Conservation (phyloP, 2,329 filamentous ascomycete genomes). For the Myotisia sp. region DNA sequence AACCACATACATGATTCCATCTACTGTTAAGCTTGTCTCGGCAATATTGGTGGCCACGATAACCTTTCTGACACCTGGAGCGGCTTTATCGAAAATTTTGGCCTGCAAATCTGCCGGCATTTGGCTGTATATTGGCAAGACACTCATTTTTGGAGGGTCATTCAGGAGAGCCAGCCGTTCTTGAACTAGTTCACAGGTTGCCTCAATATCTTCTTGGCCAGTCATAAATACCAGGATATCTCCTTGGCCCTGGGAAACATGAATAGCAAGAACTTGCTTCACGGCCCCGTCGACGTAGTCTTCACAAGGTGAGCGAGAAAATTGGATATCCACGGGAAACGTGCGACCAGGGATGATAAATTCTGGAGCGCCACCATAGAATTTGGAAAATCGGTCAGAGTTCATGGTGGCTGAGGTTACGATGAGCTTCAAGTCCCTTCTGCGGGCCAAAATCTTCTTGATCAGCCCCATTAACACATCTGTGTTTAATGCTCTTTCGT, state of each 20-base stretch:
- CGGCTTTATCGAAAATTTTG: constrained; percentile 88
- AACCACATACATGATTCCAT: constrained; percentile 98
- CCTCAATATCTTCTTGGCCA: constrained; percentile 95
- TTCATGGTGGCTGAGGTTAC: constrained; percentile 99
- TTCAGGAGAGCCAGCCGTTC: constrained; percentile 80
- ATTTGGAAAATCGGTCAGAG: constrained; percentile 84
- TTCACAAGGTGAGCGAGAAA: constrained; percentile 83
- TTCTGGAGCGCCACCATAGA: constrained; percentile 90
- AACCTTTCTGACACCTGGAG: constrained; percentile 84
- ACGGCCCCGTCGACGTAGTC: constrained; percentile 97
- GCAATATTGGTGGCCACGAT: constrained; percentile 98
- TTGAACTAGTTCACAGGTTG: constrained; percentile 82
- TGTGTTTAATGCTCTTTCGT: constrained; percentile 90
- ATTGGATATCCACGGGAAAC: constrained; percentile 94
- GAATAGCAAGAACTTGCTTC: constrained; percentile 87
- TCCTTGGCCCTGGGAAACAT: constrained; percentile 82
- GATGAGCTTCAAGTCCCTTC: constrained; percentile 86
- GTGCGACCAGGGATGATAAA: constrained; percentile 93
- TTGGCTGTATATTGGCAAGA: constrained; percentile 96
- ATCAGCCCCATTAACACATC: constrained; percentile 95
- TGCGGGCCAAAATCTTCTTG: constrained; percentile 84
- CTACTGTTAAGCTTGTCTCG: constrained; percentile 92
- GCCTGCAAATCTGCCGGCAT: constrained; percentile 97
- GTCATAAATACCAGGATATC: constrained; percentile 99
- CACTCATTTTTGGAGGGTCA: constrained; percentile 85